phyloP scores from a whole-genome alignment of 75 land plant genomes.

The Sequoiadendron giganteum region DNA sequence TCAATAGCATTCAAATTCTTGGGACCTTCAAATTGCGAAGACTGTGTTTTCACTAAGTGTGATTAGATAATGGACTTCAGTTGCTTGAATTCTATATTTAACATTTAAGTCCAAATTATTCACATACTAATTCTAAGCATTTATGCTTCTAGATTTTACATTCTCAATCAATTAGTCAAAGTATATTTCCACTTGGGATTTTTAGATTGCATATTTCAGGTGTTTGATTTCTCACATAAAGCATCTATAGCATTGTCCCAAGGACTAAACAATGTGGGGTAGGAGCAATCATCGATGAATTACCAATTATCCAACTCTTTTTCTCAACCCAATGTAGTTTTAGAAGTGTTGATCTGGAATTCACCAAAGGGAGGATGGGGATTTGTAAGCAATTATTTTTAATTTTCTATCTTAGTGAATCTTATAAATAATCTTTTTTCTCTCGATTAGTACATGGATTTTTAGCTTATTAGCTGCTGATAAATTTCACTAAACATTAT shows the following conservation, averaged over 20 bases:
- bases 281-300: constrained; percentile 60
- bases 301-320: constrained; percentile 58
- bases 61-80: neutral
- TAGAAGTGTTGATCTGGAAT: constrained; percentile 37
- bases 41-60: neutral
- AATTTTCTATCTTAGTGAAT: neutral
- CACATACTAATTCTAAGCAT: neutral
- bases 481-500: neutral
- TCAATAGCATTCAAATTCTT: neutral
- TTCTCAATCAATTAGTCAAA: too few species aligned
- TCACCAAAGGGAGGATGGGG: constrained; percentile 61
- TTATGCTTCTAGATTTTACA: too few species aligned
- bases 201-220: neutral
- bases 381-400: constrained; percentile 39
- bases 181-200: neutral
- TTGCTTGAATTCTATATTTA: neutral
- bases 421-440: neutral
- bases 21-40: neutral
- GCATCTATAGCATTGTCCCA: constrained; percentile 17
- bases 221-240: neutral
- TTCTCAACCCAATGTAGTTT: constrained; percentile 27
- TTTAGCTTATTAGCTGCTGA: too few species aligned
- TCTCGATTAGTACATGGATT: neutral
- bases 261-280: constrained; percentile 45
- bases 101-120: neutral